Evolutionary conservation across 768 basidiomycete species (phyloP).

Genomic region (Phanerochaete sordida): DNA sequence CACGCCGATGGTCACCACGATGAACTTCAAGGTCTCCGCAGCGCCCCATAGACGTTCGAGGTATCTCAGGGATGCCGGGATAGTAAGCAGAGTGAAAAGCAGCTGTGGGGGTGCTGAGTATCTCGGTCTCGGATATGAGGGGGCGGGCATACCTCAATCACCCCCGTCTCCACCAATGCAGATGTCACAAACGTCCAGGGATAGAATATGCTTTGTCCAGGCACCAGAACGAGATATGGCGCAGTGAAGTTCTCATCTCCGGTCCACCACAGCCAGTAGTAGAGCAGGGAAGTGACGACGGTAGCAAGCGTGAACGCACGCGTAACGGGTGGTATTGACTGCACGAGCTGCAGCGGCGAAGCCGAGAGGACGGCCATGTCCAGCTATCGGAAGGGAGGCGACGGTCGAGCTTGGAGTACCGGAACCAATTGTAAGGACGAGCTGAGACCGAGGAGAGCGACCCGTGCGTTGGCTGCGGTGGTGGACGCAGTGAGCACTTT

Average conservation of each 20-base stretch:
- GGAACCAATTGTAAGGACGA: neutral
- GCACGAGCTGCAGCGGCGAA: slow-evolving; percentile 56
- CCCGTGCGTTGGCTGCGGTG: neutral
- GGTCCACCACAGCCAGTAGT: slow-evolving; percentile 63
- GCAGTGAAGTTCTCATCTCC: slow-evolving; percentile 34
- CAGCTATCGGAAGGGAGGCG: neutral
- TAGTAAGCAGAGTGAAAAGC: slow-evolving; percentile 65
- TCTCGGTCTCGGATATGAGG: neutral
- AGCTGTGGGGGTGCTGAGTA: slow-evolving; percentile 49
- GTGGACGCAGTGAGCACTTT: slow-evolving; percentile 8
- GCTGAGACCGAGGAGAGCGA: neutral
- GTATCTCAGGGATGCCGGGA: slow-evolving; percentile 84
- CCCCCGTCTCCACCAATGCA: slow-evolving; percentile 77
- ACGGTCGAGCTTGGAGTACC: neutral
- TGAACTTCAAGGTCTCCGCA: slow-evolving; percentile 82
- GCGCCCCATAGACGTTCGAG: slow-evolving; percentile 95
- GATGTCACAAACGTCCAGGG: slow-evolving; percentile 96
- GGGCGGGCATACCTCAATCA: slow-evolving; percentile 69
- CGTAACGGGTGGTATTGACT: slow-evolving; percentile 77
- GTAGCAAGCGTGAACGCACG: slow-evolving; percentile 67
- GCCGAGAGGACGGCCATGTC: slow-evolving; percentile 76
- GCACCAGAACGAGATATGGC: slow-evolving; percentile 77
- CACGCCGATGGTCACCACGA: slow-evolving; percentile 67
- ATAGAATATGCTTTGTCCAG: slow-evolving; percentile 75
- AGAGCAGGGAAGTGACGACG: slow-evolving; percentile 51